Base-by-base conservation (phyloP, 2,329 filamentous ascomycete genomes). In the Paecilomyces fulvus region DNA sequence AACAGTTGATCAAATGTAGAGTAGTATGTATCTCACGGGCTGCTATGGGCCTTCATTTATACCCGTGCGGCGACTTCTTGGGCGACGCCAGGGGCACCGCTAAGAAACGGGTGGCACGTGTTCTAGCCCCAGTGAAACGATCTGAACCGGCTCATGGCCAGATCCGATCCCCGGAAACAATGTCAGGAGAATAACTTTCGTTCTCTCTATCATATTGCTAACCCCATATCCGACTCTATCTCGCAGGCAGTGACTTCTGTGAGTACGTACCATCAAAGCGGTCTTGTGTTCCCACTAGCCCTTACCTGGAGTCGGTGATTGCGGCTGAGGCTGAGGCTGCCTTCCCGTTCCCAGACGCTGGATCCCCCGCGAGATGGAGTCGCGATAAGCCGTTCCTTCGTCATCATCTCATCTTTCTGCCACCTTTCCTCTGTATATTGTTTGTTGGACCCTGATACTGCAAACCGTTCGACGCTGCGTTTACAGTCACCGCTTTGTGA, bases 301-400 rank as follows among this genome's bases (percentile, higher is more conserved):
- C n/a, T 5, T 43, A 9, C n/a, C 37, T 43, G 37, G 37, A 17
- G n/a, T 17, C n/a, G 49, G n/a, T 51, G 14, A 43, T 20, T 43
- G 37, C 37, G 37, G 37, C 37, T 43, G 37, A 43, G 37, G 37
- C 37, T 43, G 37, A 43, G 37, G 37, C 37, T 43, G 37, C 37
- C 33, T 37, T 10, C 48, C 21, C 48, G 20, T 25, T 21, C 48
- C 48, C 20, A 49, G 48, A 17, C 51, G 51, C 52, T 31, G 43
- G 33, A n/a, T 43, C 37, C 52, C 46, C 23, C 43, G 37, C 52
- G 52, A 54, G 23, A 54, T 54, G 52, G 52, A 54, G 17, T 48
- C 52, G 23, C 31, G 52, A 43, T 54, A 54, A 54, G 52, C 43
- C 52, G 31, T 17, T 28, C 20, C n/a, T 52, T 53, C 17, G 30